Base-by-base conservation (phyloP, 441 rosid genomes). In the Arabidopsis hybrid region DNA sequence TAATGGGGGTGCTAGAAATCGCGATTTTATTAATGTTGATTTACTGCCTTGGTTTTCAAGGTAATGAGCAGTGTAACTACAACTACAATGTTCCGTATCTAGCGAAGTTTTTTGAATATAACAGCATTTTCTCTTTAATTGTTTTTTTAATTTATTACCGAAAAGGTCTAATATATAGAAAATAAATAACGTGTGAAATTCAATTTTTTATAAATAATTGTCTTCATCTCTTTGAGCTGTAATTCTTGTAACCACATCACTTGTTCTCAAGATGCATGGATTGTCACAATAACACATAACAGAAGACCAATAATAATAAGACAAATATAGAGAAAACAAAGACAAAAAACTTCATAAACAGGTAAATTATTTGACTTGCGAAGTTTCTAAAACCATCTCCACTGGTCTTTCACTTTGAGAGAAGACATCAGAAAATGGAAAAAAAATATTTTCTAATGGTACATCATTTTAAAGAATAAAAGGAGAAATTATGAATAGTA, bases 11-110 rank as follows among this genome's bases (percentile, higher is more conserved):
- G 60, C 77, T 77, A 77, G 77, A 77, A 72, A 45, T 60, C 45
- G 51, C 73, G 35, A 60, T 36, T 35, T 35, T 72, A 35, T 43
- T 51, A 34, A 5, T 71, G 31, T 13, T 34, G 13, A 51, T 26
- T 11, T 65, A 46, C 17, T 65, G 67, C 77, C 77, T 77, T 77
- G 40, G 65, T 66, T 71, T 60, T 29, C 65, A 77, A 65, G 80
- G 69, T 52, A 65, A 35, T 77, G 80, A 71, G 65, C 77, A 72
- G 80, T 66, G 73, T 18, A 36, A 60, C 34, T 45, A 43, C 49
- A 17, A 42, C 78, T 53, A 75, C 69, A 75, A 52, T 4, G 63
- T 34, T 67, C 63, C 63, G 5, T 42, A 67, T n/a, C 17, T 17
- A 47, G 26, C 26, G 51, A 31, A 12, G 45, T 6, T 29, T 29